These are phyloP conservation scores for Lasiodiplodia hormozganensis DNA, from an alignment of 2,329 filamentous ascomycete genomes.

Conservation along the genomic window DNA sequence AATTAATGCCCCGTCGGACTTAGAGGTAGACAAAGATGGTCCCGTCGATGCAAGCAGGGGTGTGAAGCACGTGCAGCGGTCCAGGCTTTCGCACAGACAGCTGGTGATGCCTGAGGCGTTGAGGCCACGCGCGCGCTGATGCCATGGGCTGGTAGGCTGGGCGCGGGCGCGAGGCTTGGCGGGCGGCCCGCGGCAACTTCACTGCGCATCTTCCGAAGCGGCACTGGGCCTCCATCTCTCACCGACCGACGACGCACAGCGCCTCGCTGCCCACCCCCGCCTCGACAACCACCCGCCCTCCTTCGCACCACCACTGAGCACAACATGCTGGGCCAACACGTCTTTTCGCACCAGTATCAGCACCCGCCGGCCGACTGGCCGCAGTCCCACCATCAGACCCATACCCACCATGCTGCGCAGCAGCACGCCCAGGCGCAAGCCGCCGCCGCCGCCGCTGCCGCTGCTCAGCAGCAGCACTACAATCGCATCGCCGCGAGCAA, in stretches of 20 bases:
- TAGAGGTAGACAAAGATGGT: slow-evolving; percentile 14
- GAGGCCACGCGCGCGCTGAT: slow-evolving; percentile 11
- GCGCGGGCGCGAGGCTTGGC: slow-evolving; percentile 9
- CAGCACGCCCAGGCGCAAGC: slow-evolving; percentile 60
- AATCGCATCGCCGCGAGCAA: slow-evolving; percentile 74
- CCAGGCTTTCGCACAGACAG: background rate
- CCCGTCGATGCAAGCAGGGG: background rate
- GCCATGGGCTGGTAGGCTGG: slow-evolving; percentile 12
- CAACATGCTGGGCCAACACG: slow-evolving; percentile 62
- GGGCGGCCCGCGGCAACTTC: slow-evolving; percentile 17
- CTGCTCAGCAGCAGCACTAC: slow-evolving; percentile 65
- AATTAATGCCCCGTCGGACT: slow-evolving; percentile 13
- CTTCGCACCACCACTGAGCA: slow-evolving; percentile 22
- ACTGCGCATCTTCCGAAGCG: slow-evolving; percentile 15
- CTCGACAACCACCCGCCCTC: slow-evolving; percentile 26
- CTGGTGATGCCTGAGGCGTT: slow-evolving; percentile 2
- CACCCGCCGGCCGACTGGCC: slow-evolving; percentile 60
- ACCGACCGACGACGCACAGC: slow-evolving; percentile 20
- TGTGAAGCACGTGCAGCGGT: slow-evolving; percentile 7
- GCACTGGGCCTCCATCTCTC: slow-evolving; percentile 17
- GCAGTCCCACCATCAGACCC: slow-evolving; percentile 54
- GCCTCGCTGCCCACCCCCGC: slow-evolving; percentile 8
- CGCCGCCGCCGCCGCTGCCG: slow-evolving; percentile 60
- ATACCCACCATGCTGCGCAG: slow-evolving; percentile 45
- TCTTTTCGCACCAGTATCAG: slow-evolving; percentile 67